Conservation (phyloP, 306 rosid species). For the Nissolia schottii region DNA sequence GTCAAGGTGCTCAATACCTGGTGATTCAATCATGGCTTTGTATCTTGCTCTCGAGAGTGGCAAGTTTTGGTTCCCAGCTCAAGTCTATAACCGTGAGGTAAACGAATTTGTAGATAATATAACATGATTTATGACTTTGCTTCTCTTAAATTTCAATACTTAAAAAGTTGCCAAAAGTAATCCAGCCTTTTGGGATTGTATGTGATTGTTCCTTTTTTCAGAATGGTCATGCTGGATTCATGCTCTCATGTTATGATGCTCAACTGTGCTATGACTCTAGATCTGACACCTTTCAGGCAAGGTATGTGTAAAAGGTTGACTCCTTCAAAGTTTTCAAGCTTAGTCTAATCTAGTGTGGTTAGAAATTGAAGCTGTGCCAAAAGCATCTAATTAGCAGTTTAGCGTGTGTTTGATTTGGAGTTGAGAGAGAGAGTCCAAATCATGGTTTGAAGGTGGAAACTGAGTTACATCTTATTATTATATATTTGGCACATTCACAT, state of each 20-base stretch:
- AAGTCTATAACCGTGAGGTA: conserved; percentile 97
- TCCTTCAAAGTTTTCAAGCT: conserved; percentile 8
- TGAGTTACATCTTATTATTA: no score
- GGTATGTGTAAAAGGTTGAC: conserved; percentile 43
- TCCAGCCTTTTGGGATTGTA: not conserved
- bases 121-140: not conserved
- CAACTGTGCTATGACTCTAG: conserved; percentile 60
- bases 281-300: conserved; percentile 72
- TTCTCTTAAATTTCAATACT: not conserved
- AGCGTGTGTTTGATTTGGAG: no score
- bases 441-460: no score
- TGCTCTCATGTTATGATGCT: conserved; percentile 95
- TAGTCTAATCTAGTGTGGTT: conserved; percentile 6
- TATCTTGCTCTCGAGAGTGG: conserved; percentile 83
- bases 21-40: conserved; percentile 56
- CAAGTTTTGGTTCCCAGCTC: conserved; percentile 88
- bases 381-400: not conserved
- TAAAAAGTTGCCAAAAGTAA: not conserved
- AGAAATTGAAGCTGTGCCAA: not conserved
- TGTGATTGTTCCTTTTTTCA: conserved; percentile 33
- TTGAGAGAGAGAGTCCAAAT: no score
- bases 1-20: conserved; percentile 27
- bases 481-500: no score
- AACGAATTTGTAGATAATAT: conserved; percentile 13
- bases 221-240: conserved; percentile 90